Base-by-base conservation (phyloP, 2,329 filamentous ascomycete species). In the Calonectria crousiana region DNA sequence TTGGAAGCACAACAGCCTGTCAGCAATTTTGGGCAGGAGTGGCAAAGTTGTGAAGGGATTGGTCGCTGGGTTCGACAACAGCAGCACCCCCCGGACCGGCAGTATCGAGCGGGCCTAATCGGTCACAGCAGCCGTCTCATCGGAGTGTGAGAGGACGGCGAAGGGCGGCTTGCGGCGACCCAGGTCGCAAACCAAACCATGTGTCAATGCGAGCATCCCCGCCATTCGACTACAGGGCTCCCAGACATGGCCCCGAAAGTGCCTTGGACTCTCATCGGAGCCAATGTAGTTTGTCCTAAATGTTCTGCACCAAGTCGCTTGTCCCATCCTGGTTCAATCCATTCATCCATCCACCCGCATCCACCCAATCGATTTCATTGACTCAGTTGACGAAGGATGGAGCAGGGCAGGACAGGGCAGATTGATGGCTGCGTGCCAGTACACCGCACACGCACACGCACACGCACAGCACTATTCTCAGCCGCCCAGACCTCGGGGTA, bases 41-140 rank as follows among this genome's bases (percentile, higher is more conserved):
- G 71, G 60, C 74, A 71, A 67, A 47, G 67, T 76, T 72, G 67
- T 72, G 62, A 79, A 68, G 71, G 72, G 75, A 78, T 74, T 79
- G 72, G 58, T 65, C 67, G 69, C 38, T 58, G 28, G 44, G 32
- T 62, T 34, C 69, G 72, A 71, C 75, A 67, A 41, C 70, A 66
- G 67, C 65, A 73, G 73, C 74, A 65, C 47, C 26, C 26, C 52
- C 69, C 58, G 30, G 69, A 18, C 41, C 51, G 32, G 52, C 62
- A 38, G 34, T 62, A 67, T 62, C 69, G 34, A 72, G 64, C 66
- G 52, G 52, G 58, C 30, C 67, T 36, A 58, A 47, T 67, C 67
- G 26, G 56, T 67, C 47, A 28, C 51, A 64, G 47, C 56, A 71
- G 30, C 62, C 32, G 70, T 72, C 52, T 62, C 70, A 72, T 69